phyloP scores from a whole-genome alignment of 2,329 filamentous ascomycete species.

The Hirsutella thompsonii region DNA sequence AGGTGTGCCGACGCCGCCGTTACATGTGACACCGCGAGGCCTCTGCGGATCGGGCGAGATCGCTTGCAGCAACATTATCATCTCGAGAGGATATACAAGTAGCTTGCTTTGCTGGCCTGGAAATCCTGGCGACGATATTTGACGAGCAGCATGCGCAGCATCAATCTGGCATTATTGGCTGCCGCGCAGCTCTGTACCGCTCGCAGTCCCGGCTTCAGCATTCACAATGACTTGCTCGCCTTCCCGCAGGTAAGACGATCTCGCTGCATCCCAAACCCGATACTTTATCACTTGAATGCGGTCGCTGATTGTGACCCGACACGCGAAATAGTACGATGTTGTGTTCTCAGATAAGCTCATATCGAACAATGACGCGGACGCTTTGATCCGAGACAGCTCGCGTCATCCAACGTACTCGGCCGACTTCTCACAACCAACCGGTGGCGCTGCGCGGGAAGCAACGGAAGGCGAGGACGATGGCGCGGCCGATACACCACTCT shows the following conservation, averaged over 20 bases:
- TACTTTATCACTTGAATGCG: background rate
- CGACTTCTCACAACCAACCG: constrained; percentile 25
- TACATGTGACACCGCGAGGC: constrained; percentile 15
- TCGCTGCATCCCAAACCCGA: too few relatives aligned
- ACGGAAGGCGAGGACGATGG: constrained; percentile 10
- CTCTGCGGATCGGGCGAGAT: too few relatives aligned
- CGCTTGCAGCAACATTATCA: too few relatives aligned
- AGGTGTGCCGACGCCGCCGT: too few relatives aligned
- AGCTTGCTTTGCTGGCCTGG: too few relatives aligned
- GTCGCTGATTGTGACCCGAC: constrained; percentile 1
- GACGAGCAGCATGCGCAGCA: constrained; percentile 35
- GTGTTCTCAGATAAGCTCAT: constrained; percentile 62
- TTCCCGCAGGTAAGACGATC: constrained; percentile 57
- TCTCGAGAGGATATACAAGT: too few relatives aligned
- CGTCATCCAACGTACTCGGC: constrained; percentile 25
- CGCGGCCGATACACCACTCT: constrained; percentile 16
- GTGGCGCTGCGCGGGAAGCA: constrained; percentile 11
- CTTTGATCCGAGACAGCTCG: constrained; percentile 35
- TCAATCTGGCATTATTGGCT: constrained; percentile 30
- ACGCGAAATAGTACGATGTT: constrained; percentile 57
- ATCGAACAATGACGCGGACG: constrained; percentile 54
- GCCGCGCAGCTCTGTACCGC: constrained; percentile 31
- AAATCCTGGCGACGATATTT: too few relatives aligned
- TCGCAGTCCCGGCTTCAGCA: constrained; percentile 55
- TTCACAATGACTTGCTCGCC: constrained; percentile 77